phyloP scores from a whole-genome alignment of 2,329 filamentous ascomycete species.

The Chaetomium sp. region DNA sequence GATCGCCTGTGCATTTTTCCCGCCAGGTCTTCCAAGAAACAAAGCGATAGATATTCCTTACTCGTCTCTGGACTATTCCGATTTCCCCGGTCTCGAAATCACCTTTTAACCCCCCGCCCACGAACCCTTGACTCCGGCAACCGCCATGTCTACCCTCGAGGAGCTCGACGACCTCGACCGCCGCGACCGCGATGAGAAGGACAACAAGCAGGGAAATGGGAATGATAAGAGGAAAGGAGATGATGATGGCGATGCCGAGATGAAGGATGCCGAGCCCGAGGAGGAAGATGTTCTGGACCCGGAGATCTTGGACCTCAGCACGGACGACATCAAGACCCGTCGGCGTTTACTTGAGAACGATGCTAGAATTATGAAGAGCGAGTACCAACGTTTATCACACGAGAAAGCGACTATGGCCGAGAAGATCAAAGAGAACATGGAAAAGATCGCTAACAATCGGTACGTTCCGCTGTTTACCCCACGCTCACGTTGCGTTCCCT shows the following conservation, averaged over 20 bases:
- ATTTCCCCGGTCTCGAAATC: not conserved
- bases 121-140: slow-evolving; percentile 1
- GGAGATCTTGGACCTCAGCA: slow-evolving; percentile 87
- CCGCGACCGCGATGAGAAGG: slow-evolving; percentile 60
- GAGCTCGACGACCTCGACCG: slow-evolving; percentile 86
- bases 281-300: slow-evolving; percentile 83
- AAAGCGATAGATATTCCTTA: not conserved
- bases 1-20: not conserved
- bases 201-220: slow-evolving; percentile 46
- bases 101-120: not conserved
- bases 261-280: slow-evolving; percentile 73
- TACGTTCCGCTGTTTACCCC: slow-evolving; percentile 35
- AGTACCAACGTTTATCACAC: slow-evolving; percentile 86
- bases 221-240: slow-evolving; percentile 34
- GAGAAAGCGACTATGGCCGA: slow-evolving; percentile 95
- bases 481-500: not conserved
- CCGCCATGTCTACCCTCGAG: slow-evolving; percentile 78
- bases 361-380: slow-evolving; percentile 96
- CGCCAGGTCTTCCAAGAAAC: not conserved
- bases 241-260: slow-evolving; percentile 75
- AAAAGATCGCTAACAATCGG: slow-evolving; percentile 99
- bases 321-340: slow-evolving; percentile 88
- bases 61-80: not conserved
- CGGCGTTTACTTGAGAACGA: slow-evolving; percentile 94
- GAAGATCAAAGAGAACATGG: slow-evolving; percentile 98